These are phyloP conservation scores for Trypanosoma cruzi DNA, from an alignment of 208 protist genomes.

Conservation along the genomic window DNA sequence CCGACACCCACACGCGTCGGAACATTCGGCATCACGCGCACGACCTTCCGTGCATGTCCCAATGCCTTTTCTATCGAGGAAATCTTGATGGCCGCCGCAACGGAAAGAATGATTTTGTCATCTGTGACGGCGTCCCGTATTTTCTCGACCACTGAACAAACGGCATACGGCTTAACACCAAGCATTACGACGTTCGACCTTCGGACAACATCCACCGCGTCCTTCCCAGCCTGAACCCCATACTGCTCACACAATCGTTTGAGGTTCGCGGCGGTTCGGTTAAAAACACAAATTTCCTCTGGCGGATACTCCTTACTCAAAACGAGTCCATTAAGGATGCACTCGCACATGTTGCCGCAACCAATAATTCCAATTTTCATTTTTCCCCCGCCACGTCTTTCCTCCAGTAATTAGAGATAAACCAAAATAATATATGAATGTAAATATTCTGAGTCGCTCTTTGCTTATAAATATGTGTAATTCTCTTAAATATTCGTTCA, in stretches of 20 bases:
- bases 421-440: constrained; percentile 13
- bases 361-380: constrained; percentile 92
- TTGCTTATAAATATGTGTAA: too few species aligned
- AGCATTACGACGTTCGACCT: constrained; percentile 87
- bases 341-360: constrained; percentile 93
- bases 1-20: constrained; percentile 77
- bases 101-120: constrained; percentile 88
- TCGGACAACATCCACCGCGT: constrained; percentile 57
- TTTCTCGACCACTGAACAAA: constrained; percentile 59
- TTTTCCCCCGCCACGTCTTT: neutral
- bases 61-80: constrained; percentile 71
- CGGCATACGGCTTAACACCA: constrained; percentile 93
- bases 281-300: constrained; percentile 75
- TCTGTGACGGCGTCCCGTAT: constrained; percentile 42
- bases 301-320: constrained; percentile 24
- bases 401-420: too few species aligned
- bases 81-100: constrained; percentile 92
- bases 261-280: constrained; percentile 48
- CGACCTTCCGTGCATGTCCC: constrained; percentile 44
- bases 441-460: too few species aligned
- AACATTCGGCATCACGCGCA: constrained; percentile 97
- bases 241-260: constrained; percentile 50
- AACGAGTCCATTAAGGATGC: constrained; percentile 85
- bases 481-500: too few species aligned
- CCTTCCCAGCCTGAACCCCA: constrained; percentile 39